A percentile compares a stretch with the other conserved stretches of the same genome.
Evolutionary conservation across 805 yeast genomes (phyloP).

Genomic region (Pichia nanzhaoensis): DNA sequence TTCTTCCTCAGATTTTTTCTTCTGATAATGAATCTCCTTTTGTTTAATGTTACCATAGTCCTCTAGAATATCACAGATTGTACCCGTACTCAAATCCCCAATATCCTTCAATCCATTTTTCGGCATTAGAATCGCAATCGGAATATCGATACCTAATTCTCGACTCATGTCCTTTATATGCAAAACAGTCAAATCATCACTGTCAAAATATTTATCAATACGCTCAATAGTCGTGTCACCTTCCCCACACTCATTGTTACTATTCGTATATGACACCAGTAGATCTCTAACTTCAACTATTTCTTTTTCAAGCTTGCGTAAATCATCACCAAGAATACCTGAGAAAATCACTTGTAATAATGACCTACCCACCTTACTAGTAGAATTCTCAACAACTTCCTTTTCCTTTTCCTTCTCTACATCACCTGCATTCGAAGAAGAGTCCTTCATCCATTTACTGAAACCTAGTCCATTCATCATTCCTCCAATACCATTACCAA

Average conservation of each 20-base stretch:
- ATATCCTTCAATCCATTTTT: slow-evolving; percentile 10
- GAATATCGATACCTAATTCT: slow-evolving; percentile 10
- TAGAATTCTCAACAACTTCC: not conserved
- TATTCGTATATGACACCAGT: not conserved
- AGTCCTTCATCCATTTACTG: slow-evolving; percentile 12
- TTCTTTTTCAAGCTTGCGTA: slow-evolving; percentile 53
- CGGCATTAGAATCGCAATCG: slow-evolving; percentile 11
- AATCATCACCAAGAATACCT: slow-evolving; percentile 67
- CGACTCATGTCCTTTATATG: slow-evolving; percentile 28
- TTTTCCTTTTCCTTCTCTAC: not conserved
- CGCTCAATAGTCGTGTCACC: slow-evolving; percentile 15
- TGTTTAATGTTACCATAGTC: slow-evolving; percentile 13
- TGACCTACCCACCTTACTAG: slow-evolving; percentile 33
- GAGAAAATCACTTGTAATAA: slow-evolving; percentile 70
- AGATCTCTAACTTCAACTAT: slow-evolving; percentile 13
- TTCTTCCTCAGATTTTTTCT: not conserved
- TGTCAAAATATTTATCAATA: slow-evolving; percentile 26
- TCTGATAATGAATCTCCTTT: slow-evolving; percentile 8
- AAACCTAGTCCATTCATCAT: slow-evolving; percentile 12
- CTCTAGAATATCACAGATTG: slow-evolving; percentile 3
- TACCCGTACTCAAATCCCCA: slow-evolving; percentile 1
- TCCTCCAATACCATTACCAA: slow-evolving; percentile 9
- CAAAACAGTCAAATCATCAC: slow-evolving; percentile 23
- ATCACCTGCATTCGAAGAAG: not conserved
- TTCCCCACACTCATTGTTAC: not conserved